Evolutionary conservation across 2,329 filamentous ascomycete species (phyloP), one percentile per base, ranked within the genome.

Genomic region (Ophiosphaerella korrae): DNA sequence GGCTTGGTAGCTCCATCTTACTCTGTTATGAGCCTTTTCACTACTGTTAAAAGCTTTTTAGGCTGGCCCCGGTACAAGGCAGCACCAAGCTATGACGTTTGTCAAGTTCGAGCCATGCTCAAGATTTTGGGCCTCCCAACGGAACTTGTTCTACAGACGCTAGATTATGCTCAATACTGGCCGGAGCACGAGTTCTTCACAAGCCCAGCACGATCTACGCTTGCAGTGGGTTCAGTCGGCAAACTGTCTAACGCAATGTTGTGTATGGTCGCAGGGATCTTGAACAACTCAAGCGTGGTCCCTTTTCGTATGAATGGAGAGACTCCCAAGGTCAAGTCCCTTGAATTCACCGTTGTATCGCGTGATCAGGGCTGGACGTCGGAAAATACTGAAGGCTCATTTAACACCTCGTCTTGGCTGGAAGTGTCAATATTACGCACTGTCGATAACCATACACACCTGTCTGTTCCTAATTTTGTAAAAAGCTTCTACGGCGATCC

Each of bases 361-460:
- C 44, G 40, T 5, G 70, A 73, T 42, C 70, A 73, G 42, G 70
- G 70, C 3, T 72, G 70, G 70, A 67, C 67, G 3, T 64, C 55
- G 24, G 58, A 70, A 38, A 50, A 52, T 7, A 66, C 60, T 4
- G 29, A 44, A 11, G 66, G 66, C 14, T 64, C 66, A 0, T 73
- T 59, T 44, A 41, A 52, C 9, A 70, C 67, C 3, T 67, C 67
- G 2, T 71, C 67, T 3, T 73, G 70, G 70, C 47, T 70, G 7
- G 70, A 73, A 26, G 57, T 62, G 1, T 69, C 65, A 7, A 70
- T 73, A 12, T 31, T 71, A 6, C 62, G 68, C 8, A 56, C 53
- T 9, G 41, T 47, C 12, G 50, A 48, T 3, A 36, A 42, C n/a
- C 35, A 49, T 1, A 48, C 33, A 9, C 31, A 16, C 2, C 34